A percentile compares a stretch with the other conserved stretches of the same genome.
phyloP scores from a whole-genome alignment of 2,329 filamentous ascomycete species.

The Bipolaris bicolor region DNA sequence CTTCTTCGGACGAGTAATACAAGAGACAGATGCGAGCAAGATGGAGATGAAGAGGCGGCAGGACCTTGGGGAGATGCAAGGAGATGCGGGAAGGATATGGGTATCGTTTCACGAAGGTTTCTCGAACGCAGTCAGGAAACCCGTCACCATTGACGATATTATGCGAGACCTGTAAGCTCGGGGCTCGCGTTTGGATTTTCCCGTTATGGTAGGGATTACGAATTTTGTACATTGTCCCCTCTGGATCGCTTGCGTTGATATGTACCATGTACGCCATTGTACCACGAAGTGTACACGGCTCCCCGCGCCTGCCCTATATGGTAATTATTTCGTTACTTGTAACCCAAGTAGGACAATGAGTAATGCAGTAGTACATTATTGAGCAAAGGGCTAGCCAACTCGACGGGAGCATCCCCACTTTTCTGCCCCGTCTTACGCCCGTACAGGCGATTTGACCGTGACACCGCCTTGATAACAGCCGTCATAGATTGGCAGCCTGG shows the following conservation, averaged over 20 bases:
- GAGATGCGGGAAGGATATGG: slow-evolving; percentile 72
- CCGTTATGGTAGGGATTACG: neutral
- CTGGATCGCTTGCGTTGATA: neutral
- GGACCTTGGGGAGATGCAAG: slow-evolving; percentile 40
- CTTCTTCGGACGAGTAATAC: slow-evolving; percentile 81
- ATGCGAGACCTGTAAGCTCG: slow-evolving; percentile 64
- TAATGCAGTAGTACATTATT: neutral
- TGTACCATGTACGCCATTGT: neutral
- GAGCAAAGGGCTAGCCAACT: neutral
- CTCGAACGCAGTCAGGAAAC: slow-evolving; percentile 90
- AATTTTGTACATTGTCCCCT: neutral
- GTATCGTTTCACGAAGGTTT: slow-evolving; percentile 88
- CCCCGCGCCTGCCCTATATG: neutral
- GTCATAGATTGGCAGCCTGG: neutral
- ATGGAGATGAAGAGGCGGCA: slow-evolving; percentile 53
- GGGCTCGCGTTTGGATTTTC: neutral
- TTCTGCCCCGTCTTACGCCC: neutral
- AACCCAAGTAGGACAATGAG: no score
- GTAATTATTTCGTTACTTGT: neutral
- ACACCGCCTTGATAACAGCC: no score
- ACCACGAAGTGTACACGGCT: neutral
- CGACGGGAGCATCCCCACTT: neutral
- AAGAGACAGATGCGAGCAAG: slow-evolving; percentile 51
- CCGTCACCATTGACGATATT: slow-evolving; percentile 80
- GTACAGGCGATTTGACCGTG: neutral